Evolutionary conservation across 2,329 filamentous ascomycete genomes (phyloP).

Genomic region (Sarocladiaceae sp.): DNA sequence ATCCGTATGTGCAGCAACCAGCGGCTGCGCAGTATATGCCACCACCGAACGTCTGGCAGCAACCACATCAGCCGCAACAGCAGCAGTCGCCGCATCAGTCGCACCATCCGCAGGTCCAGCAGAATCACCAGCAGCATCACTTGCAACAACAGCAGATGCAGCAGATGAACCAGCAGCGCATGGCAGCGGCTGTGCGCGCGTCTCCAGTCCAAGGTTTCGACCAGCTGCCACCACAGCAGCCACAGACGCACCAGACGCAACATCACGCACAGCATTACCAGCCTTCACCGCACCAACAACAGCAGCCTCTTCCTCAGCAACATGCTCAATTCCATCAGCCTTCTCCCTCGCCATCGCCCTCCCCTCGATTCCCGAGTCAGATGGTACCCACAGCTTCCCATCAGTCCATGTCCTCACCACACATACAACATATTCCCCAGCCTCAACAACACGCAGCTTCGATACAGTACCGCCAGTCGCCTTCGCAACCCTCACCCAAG

Average conservation of each 20-base stretch:
- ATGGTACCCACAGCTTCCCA: conserved; percentile 3
- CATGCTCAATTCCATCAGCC: conserved; percentile 10
- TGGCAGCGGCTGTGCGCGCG: neutral
- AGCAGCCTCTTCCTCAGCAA: conserved; percentile 19
- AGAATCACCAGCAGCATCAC: conserved; percentile 24
- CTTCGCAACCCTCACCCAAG: conserved; percentile 5
- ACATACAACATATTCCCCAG: neutral
- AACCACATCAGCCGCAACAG: conserved; percentile 29
- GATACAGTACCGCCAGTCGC: conserved; percentile 4
- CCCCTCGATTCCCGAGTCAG: conserved; percentile 7
- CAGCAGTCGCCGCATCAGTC: conserved; percentile 28
- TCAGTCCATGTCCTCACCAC: conserved; percentile 1
- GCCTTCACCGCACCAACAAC: conserved; percentile 16
- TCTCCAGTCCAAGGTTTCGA: conserved; percentile 2
- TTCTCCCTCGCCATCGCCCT: neutral
- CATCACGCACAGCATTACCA: conserved; percentile 21
- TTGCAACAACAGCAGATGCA: conserved; percentile 19
- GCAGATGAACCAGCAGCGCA: conserved; percentile 16
- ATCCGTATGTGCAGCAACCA: conserved; percentile 15
- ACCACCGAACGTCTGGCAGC: conserved; percentile 26
- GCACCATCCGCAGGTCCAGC: conserved; percentile 15
- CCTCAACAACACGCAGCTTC: neutral
- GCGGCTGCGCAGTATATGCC: conserved; percentile 20
- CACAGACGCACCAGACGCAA: conserved; percentile 22
- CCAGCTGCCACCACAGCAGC: conserved; percentile 7